Evolutionary conservation across 2,329 filamentous ascomycete genomes (phyloP).

Genomic region (Cephalotrichum gorgonifer): DNA sequence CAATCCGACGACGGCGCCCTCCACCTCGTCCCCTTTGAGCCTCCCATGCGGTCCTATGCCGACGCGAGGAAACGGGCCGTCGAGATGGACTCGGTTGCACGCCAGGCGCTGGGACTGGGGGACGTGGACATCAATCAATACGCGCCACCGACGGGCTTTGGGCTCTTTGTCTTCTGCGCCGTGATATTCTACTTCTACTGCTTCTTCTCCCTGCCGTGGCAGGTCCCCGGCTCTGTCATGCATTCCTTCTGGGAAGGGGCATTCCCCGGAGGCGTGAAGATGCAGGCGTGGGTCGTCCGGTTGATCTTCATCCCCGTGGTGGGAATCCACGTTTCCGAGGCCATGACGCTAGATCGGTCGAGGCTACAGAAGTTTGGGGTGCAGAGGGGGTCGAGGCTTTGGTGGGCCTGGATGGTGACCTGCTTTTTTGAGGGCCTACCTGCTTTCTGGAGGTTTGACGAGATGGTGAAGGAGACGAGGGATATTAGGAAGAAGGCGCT

Average conservation of each 20-base stretch:
- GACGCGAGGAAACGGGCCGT: slow-evolving; percentile 64
- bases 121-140: slow-evolving; percentile 31
- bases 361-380: slow-evolving; percentile 38
- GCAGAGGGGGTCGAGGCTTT: slow-evolving; percentile 30
- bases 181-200: slow-evolving; percentile 37
- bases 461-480: slow-evolving; percentile 30
- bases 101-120: slow-evolving; percentile 49
- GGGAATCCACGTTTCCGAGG: slow-evolving; percentile 55
- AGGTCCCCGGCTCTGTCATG: slow-evolving; percentile 38
- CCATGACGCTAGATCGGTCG: slow-evolving; percentile 37
- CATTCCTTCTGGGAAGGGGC: slow-evolving; percentile 38
- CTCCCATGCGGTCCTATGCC: slow-evolving; percentile 56
- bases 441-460: slow-evolving; percentile 36
- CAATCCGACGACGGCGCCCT: slow-evolving; percentile 35
- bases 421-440: slow-evolving; percentile 44
- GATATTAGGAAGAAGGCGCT: slow-evolving; percentile 31
- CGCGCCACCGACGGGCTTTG: slow-evolving; percentile 20
- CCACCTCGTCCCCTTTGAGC: slow-evolving; percentile 52
- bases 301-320: slow-evolving; percentile 49
- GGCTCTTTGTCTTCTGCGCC: slow-evolving; percentile 17
- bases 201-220: slow-evolving; percentile 35
- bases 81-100: slow-evolving; percentile 52
- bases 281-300: slow-evolving; percentile 49
- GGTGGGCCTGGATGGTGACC: slow-evolving; percentile 43
- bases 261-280: slow-evolving; percentile 47